Percentiles rank a stretch among this genome's conserved stretches.
These are phyloP conservation scores for Chaetothyriales sp. DNA, from an alignment of 2,329 filamentous ascomycete species.

Conservation along the genomic window DNA sequence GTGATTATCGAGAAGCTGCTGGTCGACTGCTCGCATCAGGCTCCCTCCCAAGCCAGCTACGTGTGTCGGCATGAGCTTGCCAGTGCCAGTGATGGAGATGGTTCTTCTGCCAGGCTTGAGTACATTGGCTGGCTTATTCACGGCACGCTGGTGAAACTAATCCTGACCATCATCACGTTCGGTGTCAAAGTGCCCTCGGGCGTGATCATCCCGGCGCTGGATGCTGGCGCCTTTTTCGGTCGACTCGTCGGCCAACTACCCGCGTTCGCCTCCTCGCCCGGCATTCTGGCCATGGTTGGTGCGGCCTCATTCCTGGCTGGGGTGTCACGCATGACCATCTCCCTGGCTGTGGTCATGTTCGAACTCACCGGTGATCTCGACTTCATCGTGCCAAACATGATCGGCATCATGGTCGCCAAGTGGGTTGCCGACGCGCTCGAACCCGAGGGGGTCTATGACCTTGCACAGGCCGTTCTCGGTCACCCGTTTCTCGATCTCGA, in stretches of 20 bases:
- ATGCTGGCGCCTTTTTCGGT: conserved; percentile 44
- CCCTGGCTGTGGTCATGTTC: conserved; percentile 46
- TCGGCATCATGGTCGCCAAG: conserved; percentile 44
- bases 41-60: conserved; percentile 25
- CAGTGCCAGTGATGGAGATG: neutral
- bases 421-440: conserved; percentile 43
- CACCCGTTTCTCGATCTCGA: conserved; percentile 45
- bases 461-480: conserved; percentile 43
- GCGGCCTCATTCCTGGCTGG: conserved; percentile 44
- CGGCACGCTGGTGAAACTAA: conserved; percentile 39
- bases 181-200: conserved; percentile 46
- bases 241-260: conserved; percentile 36
- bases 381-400: conserved; percentile 44
- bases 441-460: conserved; percentile 41
- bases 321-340: conserved; percentile 44
- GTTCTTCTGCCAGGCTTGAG: conserved; percentile 14
- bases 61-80: conserved; percentile 37
- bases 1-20: conserved; percentile 42
- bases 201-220: conserved; percentile 45
- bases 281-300: conserved; percentile 48
- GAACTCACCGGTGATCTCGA: conserved; percentile 44
- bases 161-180: conserved; percentile 44
- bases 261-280: conserved; percentile 39
- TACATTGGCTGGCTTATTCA: conserved; percentile 40
- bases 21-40: conserved; percentile 35